These are phyloP conservation scores for Phytophthora hybrid DNA, from an alignment of 352 stramenopile genomes.

Conservation along the genomic window DNA sequence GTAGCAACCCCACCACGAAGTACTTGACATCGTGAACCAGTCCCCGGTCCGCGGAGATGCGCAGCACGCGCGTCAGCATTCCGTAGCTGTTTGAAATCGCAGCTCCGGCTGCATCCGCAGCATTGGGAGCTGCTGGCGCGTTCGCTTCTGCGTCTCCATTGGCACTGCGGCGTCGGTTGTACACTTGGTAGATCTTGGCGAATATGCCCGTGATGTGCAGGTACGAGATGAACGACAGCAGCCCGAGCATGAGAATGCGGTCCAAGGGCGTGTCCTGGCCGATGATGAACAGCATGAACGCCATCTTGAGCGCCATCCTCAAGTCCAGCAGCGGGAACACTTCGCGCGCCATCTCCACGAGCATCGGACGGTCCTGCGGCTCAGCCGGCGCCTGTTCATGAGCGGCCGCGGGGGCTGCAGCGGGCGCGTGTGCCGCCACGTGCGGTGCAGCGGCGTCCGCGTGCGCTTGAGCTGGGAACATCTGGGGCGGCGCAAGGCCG, in stretches of 20 bases:
- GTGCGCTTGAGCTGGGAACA: constrained; percentile 31
- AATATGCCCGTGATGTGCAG: constrained; percentile 88
- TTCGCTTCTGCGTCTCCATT: constrained; percentile 34
- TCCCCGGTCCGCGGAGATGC: constrained; percentile 77
- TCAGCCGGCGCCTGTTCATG: constrained; percentile 13
- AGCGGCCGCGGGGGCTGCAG: constrained; percentile 18
- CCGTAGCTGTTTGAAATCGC: constrained; percentile 38
- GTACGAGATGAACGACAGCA: constrained; percentile 82
- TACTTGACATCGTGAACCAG: constrained; percentile 81
- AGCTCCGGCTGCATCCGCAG: constrained; percentile 22
- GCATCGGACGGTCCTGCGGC: constrained; percentile 27
- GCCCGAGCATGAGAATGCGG: constrained; percentile 74
- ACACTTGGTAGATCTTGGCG: constrained; percentile 81
- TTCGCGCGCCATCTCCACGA: constrained; percentile 64
- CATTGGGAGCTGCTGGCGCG: constrained; percentile 25
- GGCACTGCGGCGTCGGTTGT: constrained; percentile 45
- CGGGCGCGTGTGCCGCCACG: neutral
- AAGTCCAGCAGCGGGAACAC: constrained; percentile 74
- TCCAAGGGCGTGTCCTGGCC: constrained; percentile 83
- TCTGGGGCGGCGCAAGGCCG: constrained; percentile 41
- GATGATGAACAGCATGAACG: constrained; percentile 91
- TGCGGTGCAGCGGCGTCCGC: constrained; percentile 20
- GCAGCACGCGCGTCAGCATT: constrained; percentile 59
- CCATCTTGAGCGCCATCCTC: constrained; percentile 86
- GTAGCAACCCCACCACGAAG: constrained; percentile 76